These are phyloP conservation scores for Bolboschoenoplectus hybrid DNA, from an alignment of 202 grass and related monocot species.

Conservation along the genomic window DNA sequence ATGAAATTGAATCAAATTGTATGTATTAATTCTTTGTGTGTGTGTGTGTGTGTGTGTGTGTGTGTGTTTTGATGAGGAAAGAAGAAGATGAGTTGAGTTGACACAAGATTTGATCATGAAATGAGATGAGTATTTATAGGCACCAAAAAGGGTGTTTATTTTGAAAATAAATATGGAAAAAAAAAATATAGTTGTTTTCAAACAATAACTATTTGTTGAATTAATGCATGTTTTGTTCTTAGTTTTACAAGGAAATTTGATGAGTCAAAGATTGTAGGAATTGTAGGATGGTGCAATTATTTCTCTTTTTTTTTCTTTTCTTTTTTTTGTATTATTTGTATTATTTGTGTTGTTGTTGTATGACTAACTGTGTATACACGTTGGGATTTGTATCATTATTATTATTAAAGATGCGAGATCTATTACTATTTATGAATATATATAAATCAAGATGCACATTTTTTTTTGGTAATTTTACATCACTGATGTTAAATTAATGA, in stretches of 20 bases:
- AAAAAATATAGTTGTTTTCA: background rate
- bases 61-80: background rate
- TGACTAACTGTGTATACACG: background rate
- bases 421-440: too few species aligned
- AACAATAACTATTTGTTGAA: background rate
- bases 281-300: background rate
- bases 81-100: background rate
- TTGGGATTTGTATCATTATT: too few species aligned
- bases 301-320: background rate
- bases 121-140: constrained; percentile 19
- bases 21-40: background rate
- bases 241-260: background rate
- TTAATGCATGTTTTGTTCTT: background rate
- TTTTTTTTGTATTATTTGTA: background rate
- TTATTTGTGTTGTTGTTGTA: background rate
- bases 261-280: background rate
- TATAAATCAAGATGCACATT: too few species aligned
- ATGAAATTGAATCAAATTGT: background rate
- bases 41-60: background rate
- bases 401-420: too few species aligned
- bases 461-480: too few species aligned
- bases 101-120: background rate
- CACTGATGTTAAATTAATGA: too few species aligned
- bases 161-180: background rate
- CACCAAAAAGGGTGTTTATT: background rate